Conservation (phyloP, 352 stramenopile species). For the Phytophthora pisi region DNA sequence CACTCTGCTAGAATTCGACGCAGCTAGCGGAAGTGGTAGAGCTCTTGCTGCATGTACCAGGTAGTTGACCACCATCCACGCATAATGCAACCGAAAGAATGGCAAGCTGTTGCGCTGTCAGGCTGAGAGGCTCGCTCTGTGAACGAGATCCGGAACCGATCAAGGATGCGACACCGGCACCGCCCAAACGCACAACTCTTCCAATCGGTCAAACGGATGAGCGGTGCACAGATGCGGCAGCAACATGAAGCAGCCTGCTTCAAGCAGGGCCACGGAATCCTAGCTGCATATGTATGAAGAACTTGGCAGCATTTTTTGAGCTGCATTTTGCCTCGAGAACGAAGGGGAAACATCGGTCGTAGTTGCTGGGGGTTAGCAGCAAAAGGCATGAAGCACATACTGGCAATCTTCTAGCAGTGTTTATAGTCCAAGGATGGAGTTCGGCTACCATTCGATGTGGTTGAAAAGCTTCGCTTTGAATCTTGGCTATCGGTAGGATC, state of each 20-base stretch:
- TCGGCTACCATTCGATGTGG: background rate
- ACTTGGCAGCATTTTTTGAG: background rate
- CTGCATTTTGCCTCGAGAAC: background rate
- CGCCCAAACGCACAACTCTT: slow-evolving; percentile 23
- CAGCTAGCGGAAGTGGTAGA: background rate
- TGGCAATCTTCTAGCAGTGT: background rate
- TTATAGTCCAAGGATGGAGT: too few relatives aligned
- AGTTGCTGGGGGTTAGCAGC: too few relatives aligned
- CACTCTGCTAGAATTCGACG: background rate
- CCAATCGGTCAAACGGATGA: slow-evolving; percentile 32
- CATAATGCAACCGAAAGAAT: slow-evolving; percentile 2
- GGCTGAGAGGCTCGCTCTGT: background rate
- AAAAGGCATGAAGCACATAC: background rate
- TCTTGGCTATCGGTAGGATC: background rate
- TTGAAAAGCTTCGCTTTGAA: background rate
- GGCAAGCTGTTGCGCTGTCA: slow-evolving; percentile 1
- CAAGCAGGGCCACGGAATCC: background rate
- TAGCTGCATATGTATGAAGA: background rate
- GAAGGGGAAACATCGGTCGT: background rate
- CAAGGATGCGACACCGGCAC: slow-evolving; percentile 21
- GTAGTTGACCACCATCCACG: slow-evolving; percentile 9
- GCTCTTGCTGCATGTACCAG: background rate
- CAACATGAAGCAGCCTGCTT: too few relatives aligned
- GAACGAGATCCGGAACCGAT: slow-evolving; percentile 17
- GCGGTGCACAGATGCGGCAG: slow-evolving; percentile 23